Evolutionary conservation across 371 early-diverging fungal species (phyloP).

Genomic region (Haplosporangium sp.): DNA sequence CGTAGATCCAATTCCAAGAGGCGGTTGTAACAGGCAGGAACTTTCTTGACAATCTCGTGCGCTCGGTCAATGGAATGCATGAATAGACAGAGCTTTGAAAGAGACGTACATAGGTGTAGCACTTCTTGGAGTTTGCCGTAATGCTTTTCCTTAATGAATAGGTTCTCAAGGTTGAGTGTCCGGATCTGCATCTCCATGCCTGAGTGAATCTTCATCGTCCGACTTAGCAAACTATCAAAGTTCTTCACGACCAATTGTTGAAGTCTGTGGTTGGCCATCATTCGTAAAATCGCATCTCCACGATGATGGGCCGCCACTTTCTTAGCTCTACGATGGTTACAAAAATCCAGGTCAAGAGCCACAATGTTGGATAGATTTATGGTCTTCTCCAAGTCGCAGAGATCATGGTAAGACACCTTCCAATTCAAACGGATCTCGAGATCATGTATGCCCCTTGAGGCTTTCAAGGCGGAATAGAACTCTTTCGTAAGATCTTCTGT

Average conservation of each 20-base stretch:
- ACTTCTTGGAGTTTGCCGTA: neutral
- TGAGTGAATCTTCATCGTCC: neutral
- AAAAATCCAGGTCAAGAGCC: neutral
- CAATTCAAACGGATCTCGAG: neutral
- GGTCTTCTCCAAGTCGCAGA: neutral
- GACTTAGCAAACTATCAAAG: neutral
- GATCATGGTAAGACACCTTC: neutral
- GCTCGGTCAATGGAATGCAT: neutral
- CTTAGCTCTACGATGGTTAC: neutral
- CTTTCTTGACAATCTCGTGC: neutral
- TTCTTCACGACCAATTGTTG: neutral
- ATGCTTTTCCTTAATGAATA: neutral
- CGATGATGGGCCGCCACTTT: neutral
- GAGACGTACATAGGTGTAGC: neutral
- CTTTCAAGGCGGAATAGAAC: neutral
- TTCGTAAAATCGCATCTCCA: neutral
- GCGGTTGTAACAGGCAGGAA: neutral
- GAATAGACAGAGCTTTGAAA: neutral
- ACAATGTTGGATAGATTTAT: neutral
- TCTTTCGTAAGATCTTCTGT: neutral
- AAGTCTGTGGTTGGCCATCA: slow-evolving; percentile 1
- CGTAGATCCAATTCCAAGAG: slow-evolving; percentile 4
- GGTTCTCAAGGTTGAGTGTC: neutral
- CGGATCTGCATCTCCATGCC: neutral
- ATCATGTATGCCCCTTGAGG: neutral